Conservation (phyloP, 139 green algal species). For the Chlamydomonas eustigma region DNA sequence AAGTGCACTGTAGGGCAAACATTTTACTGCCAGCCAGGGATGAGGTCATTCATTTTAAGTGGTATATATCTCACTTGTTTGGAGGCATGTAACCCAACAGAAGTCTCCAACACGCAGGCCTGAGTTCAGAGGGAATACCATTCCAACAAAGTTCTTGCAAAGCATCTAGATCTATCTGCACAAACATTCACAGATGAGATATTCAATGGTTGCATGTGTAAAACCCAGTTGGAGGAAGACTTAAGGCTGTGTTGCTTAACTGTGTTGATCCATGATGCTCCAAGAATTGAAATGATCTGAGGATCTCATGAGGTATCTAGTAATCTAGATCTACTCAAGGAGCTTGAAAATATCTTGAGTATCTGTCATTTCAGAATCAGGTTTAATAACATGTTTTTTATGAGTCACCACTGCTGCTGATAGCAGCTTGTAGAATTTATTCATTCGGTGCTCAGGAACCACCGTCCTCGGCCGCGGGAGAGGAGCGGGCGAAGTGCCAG, state of each 20-base stretch:
- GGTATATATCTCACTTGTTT: conserved; percentile 43
- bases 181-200: not conserved
- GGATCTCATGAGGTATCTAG: no score
- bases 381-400: not conserved
- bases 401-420: conserved; percentile 42
- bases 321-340: not conserved
- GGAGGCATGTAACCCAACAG: conserved; percentile 92
- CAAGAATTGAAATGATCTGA: no score
- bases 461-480: not conserved
- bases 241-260: no score
- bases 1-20: not conserved
- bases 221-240: not conserved
- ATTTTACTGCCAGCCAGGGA: not conserved
- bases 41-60: no score
- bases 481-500: not conserved
- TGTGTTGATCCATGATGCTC: no score
- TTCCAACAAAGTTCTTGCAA: conserved; percentile 88
- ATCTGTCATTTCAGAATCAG: not conserved
- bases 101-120: conserved; percentile 85
- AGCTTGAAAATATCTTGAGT: not conserved
- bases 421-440: conserved; percentile 72
- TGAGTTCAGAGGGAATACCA: conserved; percentile 73
- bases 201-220: not conserved
- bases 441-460: conserved; percentile 43
- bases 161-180: conserved; percentile 74